Evolutionary conservation across 306 rosid species (phyloP), one percentile per base, ranked within the genome.

Genomic region (Quercus dentata): DNA sequence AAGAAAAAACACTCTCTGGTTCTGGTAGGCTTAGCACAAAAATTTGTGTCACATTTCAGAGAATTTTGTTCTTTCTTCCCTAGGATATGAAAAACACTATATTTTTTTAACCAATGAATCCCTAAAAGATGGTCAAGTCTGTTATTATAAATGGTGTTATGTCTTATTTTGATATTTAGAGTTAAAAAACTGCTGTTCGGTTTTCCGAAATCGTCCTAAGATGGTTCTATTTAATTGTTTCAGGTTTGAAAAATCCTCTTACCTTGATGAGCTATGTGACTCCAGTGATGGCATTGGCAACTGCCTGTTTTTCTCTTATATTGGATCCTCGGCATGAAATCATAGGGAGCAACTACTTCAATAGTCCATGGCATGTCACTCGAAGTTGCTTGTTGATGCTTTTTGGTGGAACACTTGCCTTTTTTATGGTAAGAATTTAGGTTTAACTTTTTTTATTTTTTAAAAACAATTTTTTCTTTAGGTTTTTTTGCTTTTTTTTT

Each of bases 171-270:
- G 67, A 55, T 52, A 75, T 35, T 33, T 55, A 61, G 58, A 81
- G 41, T 74, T 73, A 27, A 15, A 6, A 65, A 62, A 31, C 56
- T 59, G 63, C 68, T 69, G 62, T 44, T 69, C 20, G 51, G 69
- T 82, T 57, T 78, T 55, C 51, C 67, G 4, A 75, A 80, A 74
- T 17, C 2, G 17, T 68, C 67, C 76, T 61, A 57, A 23, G 7
- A 23, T 78, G 69, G 51, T 69, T 75, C 69, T 76, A 71, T 76
- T 76, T 56, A 76, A 86, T 83, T 76, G 61, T 76, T 78, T 69
- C 89, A 95, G 99, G 99, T 78, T 86, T 95, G 89, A 92, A 89
- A 88, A 91, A 95, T 87, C 98, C 98, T 5, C 90, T 95, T 82
- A 84, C 92, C 76, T 74, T 95, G 89, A 95, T 95, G 99, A 95